phyloP scores from a whole-genome alignment of 1,139 yeast species.

The Lodderomyces theae region DNA sequence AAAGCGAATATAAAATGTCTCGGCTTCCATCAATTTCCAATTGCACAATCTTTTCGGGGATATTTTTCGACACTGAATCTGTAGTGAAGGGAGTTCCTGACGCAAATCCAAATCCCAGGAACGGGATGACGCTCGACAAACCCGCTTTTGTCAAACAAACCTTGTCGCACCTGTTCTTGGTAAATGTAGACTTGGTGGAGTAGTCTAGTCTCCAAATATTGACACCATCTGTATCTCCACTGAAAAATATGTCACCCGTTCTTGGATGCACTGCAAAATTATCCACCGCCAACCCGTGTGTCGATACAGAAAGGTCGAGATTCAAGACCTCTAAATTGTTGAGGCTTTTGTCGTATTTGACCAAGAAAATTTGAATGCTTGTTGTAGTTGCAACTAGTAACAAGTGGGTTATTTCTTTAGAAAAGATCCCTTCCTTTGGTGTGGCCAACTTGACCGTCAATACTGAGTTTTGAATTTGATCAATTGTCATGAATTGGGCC shows the following conservation, averaged over 20 bases:
- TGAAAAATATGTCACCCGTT: slow-evolving; percentile 79
- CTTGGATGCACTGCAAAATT: slow-evolving; percentile 57
- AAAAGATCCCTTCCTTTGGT: slow-evolving; percentile 80
- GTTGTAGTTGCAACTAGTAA: slow-evolving; percentile 77
- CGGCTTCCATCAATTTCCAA: slow-evolving; percentile 75
- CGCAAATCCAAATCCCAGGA: slow-evolving; percentile 40
- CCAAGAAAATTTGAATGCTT: slow-evolving; percentile 74
- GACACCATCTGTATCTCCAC: slow-evolving; percentile 72
- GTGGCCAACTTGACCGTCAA: slow-evolving; percentile 70
- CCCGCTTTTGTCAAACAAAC: slow-evolving; percentile 74
- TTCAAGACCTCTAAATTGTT: slow-evolving; percentile 70
- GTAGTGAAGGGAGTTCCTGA: slow-evolving; percentile 7
- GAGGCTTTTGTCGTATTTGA: slow-evolving; percentile 51
- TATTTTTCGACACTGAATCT: slow-evolving; percentile 10
- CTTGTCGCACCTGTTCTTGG: slow-evolving; percentile 78
- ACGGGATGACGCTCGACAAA: slow-evolving; percentile 56
- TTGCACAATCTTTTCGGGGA: slow-evolving; percentile 60
- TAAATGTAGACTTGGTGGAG: slow-evolving; percentile 85
- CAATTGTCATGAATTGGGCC: slow-evolving; percentile 74
- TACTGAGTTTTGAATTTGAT: slow-evolving; percentile 77
- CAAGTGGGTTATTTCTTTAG: slow-evolving; percentile 69
- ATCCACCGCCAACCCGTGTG: slow-evolving; percentile 74
- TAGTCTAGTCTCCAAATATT: slow-evolving; percentile 88
- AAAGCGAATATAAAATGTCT: slow-evolving; percentile 73
- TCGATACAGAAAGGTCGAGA: slow-evolving; percentile 77